phyloP scores from a whole-genome alignment of 2,329 filamentous ascomycete genomes.

The Alternaria brassicicola region DNA sequence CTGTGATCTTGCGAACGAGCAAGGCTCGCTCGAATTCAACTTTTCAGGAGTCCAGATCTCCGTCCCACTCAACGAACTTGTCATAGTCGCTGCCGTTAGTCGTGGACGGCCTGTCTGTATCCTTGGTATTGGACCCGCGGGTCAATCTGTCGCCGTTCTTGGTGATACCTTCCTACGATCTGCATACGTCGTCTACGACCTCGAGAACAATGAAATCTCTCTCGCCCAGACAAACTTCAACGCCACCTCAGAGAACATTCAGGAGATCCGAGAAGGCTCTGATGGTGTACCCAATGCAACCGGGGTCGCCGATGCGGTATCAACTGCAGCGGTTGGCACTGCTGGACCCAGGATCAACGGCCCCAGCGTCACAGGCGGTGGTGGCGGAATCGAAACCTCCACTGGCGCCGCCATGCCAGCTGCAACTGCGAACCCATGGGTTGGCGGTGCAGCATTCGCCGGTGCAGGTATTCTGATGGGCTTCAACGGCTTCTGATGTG shows the following conservation, averaged over 20 bases:
- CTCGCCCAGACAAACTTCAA: conserved; percentile 68
- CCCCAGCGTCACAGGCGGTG: conserved; percentile 26
- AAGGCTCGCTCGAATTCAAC: conserved; percentile 61
- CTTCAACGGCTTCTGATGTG: conserved; percentile 40
- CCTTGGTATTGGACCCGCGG: conserved; percentile 58
- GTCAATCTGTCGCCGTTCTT: conserved; percentile 57
- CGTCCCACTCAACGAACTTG: conserved; percentile 62
- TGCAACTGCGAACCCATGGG: conserved; percentile 38
- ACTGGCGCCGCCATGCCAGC: conserved; percentile 30
- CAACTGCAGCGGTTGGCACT: conserved; percentile 52
- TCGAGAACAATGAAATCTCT: conserved; percentile 65
- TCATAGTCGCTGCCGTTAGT: conserved; percentile 57
- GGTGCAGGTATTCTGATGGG: conserved; percentile 42
- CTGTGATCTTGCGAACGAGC: conserved; percentile 58
- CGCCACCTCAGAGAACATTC: conserved; percentile 55
- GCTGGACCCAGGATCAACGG: conserved; percentile 54
- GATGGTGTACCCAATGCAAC: conserved; percentile 60
- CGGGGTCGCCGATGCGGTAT: conserved; percentile 58
- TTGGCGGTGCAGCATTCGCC: conserved; percentile 37
- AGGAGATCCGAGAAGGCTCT: conserved; percentile 60
- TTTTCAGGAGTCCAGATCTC: conserved; percentile 63
- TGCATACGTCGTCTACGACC: conserved; percentile 68
- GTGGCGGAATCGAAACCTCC: background rate
- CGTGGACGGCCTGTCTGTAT: conserved; percentile 54
- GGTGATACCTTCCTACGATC: conserved; percentile 68